These are phyloP conservation scores for Parachlorella kessleri DNA, from an alignment of 139 green algal species.

Conservation along the genomic window DNA sequence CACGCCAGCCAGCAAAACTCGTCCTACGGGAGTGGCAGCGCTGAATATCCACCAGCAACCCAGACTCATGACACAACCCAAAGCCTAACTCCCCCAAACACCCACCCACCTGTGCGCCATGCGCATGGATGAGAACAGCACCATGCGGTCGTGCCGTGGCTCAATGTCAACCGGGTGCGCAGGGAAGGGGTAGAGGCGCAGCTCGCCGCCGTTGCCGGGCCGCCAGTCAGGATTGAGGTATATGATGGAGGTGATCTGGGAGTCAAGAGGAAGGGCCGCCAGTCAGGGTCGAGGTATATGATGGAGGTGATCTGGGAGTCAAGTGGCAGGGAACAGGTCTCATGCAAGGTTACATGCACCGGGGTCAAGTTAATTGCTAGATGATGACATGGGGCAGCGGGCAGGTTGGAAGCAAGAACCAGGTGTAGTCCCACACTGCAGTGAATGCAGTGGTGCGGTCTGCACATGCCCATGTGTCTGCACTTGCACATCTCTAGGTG, in stretches of 20 bases:
- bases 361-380: constrained; percentile 46
- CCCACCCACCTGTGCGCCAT: constrained; percentile 83
- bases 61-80: too few relatives aligned
- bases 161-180: constrained; percentile 50
- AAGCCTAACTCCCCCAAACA: too few relatives aligned
- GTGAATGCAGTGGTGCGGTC: too few relatives aligned
- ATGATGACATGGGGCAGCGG: too few relatives aligned
- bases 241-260: neutral
- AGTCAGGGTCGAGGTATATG: constrained; percentile 70
- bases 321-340: neutral
- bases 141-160: constrained; percentile 63
- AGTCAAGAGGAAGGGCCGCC: constrained; percentile 21
- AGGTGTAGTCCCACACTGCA: too few relatives aligned
- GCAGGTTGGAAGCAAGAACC: too few relatives aligned
- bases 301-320: neutral
- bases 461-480: too few relatives aligned
- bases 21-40: constrained; percentile 16
- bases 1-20: neutral
- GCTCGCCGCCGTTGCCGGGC: constrained; percentile 54
- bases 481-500: too few relatives aligned
- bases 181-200: constrained; percentile 78
- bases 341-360: neutral
- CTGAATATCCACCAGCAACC: too few relatives aligned
- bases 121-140: constrained; percentile 70
- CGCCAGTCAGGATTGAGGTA: constrained; percentile 73